These are phyloP conservation scores for Aspergillaceae sp. DNA, from an alignment of 2,329 filamentous ascomycete species.

Conservation along the genomic window DNA sequence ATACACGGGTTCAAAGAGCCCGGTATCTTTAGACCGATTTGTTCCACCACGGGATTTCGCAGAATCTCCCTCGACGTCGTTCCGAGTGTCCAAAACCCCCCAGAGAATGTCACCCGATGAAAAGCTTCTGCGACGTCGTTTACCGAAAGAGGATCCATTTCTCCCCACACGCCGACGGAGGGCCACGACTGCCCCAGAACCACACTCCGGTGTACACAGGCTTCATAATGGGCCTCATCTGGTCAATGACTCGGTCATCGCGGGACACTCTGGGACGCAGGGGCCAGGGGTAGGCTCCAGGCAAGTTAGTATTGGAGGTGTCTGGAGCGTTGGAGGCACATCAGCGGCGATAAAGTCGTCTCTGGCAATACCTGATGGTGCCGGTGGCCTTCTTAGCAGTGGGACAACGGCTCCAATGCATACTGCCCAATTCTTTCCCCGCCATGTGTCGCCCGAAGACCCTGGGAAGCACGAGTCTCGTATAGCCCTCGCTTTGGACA, in stretches of 20 bases:
- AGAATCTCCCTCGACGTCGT: constrained; percentile 39
- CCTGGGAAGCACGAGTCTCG: constrained; percentile 62
- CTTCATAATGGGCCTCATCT: constrained; percentile 28
- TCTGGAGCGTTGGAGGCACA: constrained; percentile 71
- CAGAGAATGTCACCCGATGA: constrained; percentile 40
- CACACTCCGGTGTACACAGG: constrained; percentile 10
- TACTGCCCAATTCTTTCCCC: constrained; percentile 48
- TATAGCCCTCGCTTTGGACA: constrained; percentile 70
- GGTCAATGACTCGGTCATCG: constrained; percentile 18
- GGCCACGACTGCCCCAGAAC: constrained; percentile 7
- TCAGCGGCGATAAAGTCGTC: constrained; percentile 44
- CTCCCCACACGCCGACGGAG: constrained; percentile 30
- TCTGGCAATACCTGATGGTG: constrained; percentile 49
- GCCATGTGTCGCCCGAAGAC: constrained; percentile 49
- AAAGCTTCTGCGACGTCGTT: constrained; percentile 36
- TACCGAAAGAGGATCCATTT: constrained; percentile 46
- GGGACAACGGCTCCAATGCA: constrained; percentile 63
- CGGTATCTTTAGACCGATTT: constrained; percentile 49
- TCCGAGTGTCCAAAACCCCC: constrained; percentile 44
- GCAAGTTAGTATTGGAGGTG: constrained; percentile 57
- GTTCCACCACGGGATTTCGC: constrained; percentile 42
- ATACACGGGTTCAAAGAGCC: constrained; percentile 10
- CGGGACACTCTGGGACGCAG: constrained; percentile 2
- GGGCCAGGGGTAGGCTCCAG: constrained; percentile 18
- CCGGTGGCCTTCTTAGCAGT: constrained; percentile 56